phyloP scores from a whole-genome alignment of 2,329 filamentous ascomycete genomes.

The Colletotrichum viniferum region DNA sequence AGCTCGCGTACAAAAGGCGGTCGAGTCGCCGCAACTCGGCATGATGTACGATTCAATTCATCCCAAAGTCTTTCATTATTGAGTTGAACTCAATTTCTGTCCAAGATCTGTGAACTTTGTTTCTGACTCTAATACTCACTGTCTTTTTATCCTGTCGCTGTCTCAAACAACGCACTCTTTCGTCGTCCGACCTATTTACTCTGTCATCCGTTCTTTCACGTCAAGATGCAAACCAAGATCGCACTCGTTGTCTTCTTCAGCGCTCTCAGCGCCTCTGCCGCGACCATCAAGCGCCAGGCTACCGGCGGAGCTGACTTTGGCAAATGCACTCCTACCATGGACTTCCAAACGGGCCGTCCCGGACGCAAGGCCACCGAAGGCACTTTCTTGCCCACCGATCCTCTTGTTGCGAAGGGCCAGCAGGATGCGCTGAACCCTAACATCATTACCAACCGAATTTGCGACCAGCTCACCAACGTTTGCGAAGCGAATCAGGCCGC shows the following conservation, averaged over 20 bases:
- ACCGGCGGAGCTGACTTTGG: constrained; percentile 50
- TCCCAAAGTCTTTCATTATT: not conserved
- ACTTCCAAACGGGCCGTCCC: constrained; percentile 59
- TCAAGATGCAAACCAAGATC: constrained; percentile 2
- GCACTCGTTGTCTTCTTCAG: not conserved
- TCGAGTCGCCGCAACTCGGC: not conserved
- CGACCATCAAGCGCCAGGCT: not conserved
- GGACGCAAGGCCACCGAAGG: constrained; percentile 57
- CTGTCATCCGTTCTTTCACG: not conserved
- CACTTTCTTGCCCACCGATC: constrained; percentile 64
- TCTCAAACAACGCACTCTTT: not conserved
- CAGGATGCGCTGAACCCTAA: constrained; percentile 64
- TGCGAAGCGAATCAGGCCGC: constrained; percentile 62
- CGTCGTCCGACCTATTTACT: not conserved
- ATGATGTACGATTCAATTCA: not conserved
- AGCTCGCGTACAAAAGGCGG: not conserved
- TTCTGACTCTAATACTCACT: not conserved
- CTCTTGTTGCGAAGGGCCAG: constrained; percentile 58
- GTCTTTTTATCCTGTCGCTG: not conserved
- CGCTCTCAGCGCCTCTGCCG: constrained; percentile 5
- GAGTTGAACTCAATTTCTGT: not conserved
- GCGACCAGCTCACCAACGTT: constrained; percentile 64
- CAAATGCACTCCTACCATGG: constrained; percentile 53
- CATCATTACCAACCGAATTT: constrained; percentile 68
- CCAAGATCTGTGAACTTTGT: constrained; percentile 6